Conservation (phyloP, 2,329 filamentous ascomycete species). For the Stagonosporopsis vannaccii region DNA sequence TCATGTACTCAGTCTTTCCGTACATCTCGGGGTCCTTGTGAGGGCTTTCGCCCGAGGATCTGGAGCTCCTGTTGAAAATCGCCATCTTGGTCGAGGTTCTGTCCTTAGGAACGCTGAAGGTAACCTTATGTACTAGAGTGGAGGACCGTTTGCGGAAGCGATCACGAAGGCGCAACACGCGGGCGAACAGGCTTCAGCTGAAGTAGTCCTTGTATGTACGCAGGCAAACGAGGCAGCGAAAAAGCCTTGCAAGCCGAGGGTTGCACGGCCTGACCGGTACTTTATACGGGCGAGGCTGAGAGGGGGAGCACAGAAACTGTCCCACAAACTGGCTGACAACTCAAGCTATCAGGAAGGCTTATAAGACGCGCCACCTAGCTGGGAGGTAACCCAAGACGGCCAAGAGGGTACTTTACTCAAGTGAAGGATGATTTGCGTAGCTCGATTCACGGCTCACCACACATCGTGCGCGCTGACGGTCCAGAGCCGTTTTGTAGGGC, state of each 20-base stretch:
- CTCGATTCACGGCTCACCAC: conserved; percentile 13
- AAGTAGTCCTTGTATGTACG: conserved; percentile 22
- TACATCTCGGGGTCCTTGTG: conserved; percentile 35
- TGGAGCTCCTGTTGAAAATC: conserved; percentile 38
- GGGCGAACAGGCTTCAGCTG: conserved; percentile 15
- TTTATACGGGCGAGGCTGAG: conserved; percentile 29
- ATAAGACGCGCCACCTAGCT: conserved; percentile 18
- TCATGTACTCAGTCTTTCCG: conserved; percentile 31
- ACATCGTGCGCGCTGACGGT: conserved; percentile 12
- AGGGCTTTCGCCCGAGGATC: conserved; percentile 40
- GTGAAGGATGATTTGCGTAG: conserved; percentile 24
- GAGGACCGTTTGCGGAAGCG: conserved; percentile 19
- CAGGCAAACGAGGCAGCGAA: conserved; percentile 23
- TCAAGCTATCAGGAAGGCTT: conserved; percentile 27
- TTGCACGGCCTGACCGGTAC: conserved; percentile 26
- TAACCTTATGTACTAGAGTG: conserved; percentile 11
- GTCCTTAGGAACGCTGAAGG: conserved; percentile 4
- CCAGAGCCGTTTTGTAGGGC: conserved; percentile 27
- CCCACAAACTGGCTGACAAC: conserved; percentile 22
- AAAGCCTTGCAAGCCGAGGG: conserved; percentile 26
- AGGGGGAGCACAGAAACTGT: conserved; percentile 13
- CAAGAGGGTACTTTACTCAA: conserved; percentile 25
- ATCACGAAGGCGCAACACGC: conserved; percentile 15
- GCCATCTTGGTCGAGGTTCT: conserved; percentile 28
- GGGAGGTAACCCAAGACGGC: conserved; percentile 33